Percentiles rank a stretch among this genome's conserved stretches.
These are phyloP conservation scores for Trichoderma sp. DNA, from an alignment of 2,329 filamentous ascomycete species.

Conservation along the genomic window DNA sequence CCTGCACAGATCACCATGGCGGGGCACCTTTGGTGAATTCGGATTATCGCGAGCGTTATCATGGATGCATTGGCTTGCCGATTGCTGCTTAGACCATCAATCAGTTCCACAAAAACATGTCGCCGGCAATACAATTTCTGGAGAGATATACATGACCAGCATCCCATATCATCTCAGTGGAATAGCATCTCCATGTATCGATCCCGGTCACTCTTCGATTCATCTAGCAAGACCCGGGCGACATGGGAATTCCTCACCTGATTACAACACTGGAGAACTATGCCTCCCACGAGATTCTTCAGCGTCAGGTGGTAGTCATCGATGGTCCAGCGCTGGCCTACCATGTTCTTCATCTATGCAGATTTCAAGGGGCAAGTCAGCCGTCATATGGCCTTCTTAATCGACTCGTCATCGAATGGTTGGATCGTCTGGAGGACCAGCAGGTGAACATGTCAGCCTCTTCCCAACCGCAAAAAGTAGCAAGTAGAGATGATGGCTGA, in stretches of 20 bases:
- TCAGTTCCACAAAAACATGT: background rate
- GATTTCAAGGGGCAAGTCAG: constrained; percentile 48
- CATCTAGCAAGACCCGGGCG: background rate
- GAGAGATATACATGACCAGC: background rate
- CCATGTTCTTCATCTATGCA: constrained; percentile 61
- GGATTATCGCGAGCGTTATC: background rate
- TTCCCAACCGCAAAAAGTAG: background rate
- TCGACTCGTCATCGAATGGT: constrained; percentile 55
- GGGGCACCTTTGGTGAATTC: background rate
- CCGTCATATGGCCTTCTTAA: constrained; percentile 65
- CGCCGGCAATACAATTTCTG: background rate
- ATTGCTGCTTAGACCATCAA: background rate
- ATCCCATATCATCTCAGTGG: background rate
- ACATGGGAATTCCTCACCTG: constrained; percentile 60
- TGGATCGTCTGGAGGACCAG: constrained; percentile 55
- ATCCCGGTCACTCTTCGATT: background rate
- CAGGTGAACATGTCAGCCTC: constrained; percentile 59
- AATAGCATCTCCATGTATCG: background rate
- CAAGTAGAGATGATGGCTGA: background rate
- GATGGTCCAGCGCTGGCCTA: constrained; percentile 80
- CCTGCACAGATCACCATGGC: background rate
- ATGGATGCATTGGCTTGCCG: background rate
- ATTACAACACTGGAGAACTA: constrained; percentile 52
- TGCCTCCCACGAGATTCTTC: constrained; percentile 42
- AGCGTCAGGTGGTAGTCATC: constrained; percentile 50